Evolutionary conservation across 768 basidiomycete species (phyloP).

Genomic region (Chiua virens): DNA sequence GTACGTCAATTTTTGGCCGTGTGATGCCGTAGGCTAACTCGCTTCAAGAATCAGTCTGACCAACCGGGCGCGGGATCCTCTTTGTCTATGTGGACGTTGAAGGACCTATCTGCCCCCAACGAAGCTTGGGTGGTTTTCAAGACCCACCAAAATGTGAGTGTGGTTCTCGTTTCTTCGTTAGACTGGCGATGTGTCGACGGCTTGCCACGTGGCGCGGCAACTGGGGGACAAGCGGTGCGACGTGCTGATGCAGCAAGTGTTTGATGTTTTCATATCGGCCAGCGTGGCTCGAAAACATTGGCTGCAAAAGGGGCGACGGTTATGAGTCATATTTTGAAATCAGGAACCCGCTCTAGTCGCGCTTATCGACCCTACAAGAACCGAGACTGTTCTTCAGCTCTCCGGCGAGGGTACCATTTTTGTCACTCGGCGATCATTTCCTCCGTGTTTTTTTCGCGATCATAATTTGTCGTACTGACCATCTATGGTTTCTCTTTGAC

Average conservation of each 20-base stretch:
- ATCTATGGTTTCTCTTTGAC: slow-evolving; percentile 10
- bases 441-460: background rate
- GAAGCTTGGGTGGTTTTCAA: slow-evolving; percentile 58
- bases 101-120: slow-evolving; percentile 35
- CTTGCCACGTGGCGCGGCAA: slow-evolving; percentile 4
- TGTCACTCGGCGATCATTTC: slow-evolving; percentile 21
- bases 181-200: background rate
- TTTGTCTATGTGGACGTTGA: slow-evolving; percentile 49
- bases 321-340: slow-evolving; percentile 20
- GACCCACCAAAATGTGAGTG: slow-evolving; percentile 61
- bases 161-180: background rate
- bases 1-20: slow-evolving; percentile 11
- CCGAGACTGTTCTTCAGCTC: background rate
- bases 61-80: slow-evolving; percentile 24
- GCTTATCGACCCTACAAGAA: background rate
- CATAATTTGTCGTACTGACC: slow-evolving; percentile 20
- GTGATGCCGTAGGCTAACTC: slow-evolving; percentile 5
- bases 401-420: slow-evolving; percentile 1
- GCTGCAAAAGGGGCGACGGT: slow-evolving; percentile 8
- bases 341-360: slow-evolving; percentile 15
- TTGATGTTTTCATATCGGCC: background rate
- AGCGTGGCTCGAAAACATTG: background rate
- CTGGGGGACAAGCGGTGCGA: background rate
- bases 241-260: background rate
- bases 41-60: slow-evolving; percentile 11